phyloP scores from a whole-genome alignment of 2,329 filamentous ascomycete species.

The Mycogone perniciosa region DNA sequence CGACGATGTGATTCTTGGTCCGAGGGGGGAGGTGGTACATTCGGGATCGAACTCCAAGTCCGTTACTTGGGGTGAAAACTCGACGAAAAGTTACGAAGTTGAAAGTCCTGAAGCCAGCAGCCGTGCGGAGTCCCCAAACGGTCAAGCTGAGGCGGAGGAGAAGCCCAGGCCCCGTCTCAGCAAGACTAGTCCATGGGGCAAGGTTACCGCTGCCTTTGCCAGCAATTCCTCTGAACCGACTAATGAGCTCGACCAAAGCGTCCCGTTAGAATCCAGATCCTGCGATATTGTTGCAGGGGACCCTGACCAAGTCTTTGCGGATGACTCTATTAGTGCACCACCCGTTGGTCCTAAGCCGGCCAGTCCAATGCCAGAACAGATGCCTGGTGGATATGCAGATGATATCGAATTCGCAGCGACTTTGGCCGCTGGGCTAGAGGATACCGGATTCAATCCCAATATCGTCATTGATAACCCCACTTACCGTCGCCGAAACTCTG shows the following conservation, averaged over 20 bases:
- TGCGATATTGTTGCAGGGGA: conserved; percentile 13
- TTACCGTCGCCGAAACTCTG: conserved; percentile 58
- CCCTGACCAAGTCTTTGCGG: conserved; percentile 23
- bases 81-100: conserved; percentile 57
- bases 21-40: conserved; percentile 38
- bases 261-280: conserved; percentile 2
- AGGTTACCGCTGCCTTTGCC: conserved; percentile 44
- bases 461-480: conserved; percentile 61
- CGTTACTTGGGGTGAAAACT: conserved; percentile 60
- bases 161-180: conserved; percentile 30
- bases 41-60: conserved; percentile 42
- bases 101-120: conserved; percentile 48
- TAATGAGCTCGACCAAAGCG: conserved; percentile 25
- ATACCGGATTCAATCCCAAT: conserved; percentile 64
- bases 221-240: conserved; percentile 32
- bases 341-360: conserved; percentile 52
- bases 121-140: conserved; percentile 21
- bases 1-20: conserved; percentile 32
- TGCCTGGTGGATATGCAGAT: conserved; percentile 60
- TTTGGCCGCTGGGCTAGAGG: conserved; percentile 60
- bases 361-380: conserved; percentile 41
- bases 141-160: conserved; percentile 23
- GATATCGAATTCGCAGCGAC: conserved; percentile 65
- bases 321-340: conserved; percentile 39
- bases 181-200: conserved; percentile 44